These are phyloP conservation scores for Calonectria montana DNA, from an alignment of 2,329 filamentous ascomycete species.

Conservation along the genomic window DNA sequence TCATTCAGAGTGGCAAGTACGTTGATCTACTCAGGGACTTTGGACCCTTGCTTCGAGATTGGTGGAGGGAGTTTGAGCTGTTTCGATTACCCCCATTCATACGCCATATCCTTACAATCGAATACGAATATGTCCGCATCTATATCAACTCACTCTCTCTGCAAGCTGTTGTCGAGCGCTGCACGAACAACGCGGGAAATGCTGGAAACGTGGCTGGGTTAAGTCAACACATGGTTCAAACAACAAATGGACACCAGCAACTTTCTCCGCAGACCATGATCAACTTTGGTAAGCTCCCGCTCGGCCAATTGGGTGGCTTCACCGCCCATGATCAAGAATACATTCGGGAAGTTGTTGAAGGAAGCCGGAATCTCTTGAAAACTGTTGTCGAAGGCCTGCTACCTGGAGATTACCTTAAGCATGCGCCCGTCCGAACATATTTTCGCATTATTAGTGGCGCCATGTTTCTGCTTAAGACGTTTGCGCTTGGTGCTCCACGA, in stretches of 20 bases:
- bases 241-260: conserved; percentile 43
- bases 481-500: conserved; percentile 82
- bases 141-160: conserved; percentile 95
- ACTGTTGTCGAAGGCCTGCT: conserved; percentile 82
- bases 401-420: conserved; percentile 80
- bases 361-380: conserved; percentile 79
- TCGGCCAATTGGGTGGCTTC: conserved; percentile 73
- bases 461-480: conserved; percentile 87
- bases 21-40: conserved; percentile 84
- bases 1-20: conserved; percentile 89
- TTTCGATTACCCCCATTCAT: conserved; percentile 75
- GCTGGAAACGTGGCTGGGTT: conserved; percentile 60
- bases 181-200: conserved; percentile 76
- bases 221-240: conserved; percentile 48
- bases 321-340: conserved; percentile 77
- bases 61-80: conserved; percentile 86
- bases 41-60: conserved; percentile 80
- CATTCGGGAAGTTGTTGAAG: conserved; percentile 81
- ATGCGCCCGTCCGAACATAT: conserved; percentile 85
- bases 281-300: conserved; percentile 72
- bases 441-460: conserved; percentile 88
- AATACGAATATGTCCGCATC: conserved; percentile 94
- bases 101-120: conserved; percentile 85
- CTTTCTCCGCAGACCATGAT: conserved; percentile 74
- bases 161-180: conserved; percentile 94